phyloP scores from a whole-genome alignment of 129 eudicot species.

The Saposhnikovia divaricata region DNA sequence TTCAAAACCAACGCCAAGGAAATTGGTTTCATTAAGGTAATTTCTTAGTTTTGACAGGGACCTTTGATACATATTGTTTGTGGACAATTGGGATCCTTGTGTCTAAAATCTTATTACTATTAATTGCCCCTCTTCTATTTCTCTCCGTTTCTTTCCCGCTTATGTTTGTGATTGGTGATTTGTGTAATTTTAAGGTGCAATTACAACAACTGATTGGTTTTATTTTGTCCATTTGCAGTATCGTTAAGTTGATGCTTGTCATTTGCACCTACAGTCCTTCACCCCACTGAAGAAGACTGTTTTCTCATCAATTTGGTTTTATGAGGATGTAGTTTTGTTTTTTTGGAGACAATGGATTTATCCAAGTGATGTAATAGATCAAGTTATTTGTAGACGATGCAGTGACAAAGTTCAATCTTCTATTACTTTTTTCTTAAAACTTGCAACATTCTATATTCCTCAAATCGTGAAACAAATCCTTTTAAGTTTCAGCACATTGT shows the following conservation, averaged over 20 bases:
- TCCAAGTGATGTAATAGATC: conserved; percentile 1
- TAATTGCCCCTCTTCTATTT: too few species aligned
- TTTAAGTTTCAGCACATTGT: too few species aligned
- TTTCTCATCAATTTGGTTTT: neutral
- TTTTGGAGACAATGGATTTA: conserved; percentile 7
- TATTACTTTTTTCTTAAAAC: neutral
- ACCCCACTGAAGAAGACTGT: neutral
- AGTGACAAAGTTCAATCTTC: neutral
- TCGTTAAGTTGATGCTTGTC: conserved; percentile 17
- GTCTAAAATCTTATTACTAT: too few species aligned
- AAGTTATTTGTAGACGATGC: neutral
- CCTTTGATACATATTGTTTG: neutral
- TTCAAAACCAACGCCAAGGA: conserved; percentile 60
- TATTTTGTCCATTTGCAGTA: conserved; percentile 19
- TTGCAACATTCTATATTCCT: neutral
- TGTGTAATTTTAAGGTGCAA: neutral
- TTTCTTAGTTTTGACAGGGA: neutral
- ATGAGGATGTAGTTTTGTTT: neutral
- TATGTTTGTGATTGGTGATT: neutral
- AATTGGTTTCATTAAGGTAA: conserved; percentile 56
- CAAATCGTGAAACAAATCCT: neutral
- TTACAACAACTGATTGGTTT: too few species aligned
- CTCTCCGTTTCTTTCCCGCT: neutral
- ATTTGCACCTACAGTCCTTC: neutral
- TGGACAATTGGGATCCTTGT: neutral